A percentile compares a stretch with the other conserved stretches of the same genome.
Conservation (phyloP, 2,329 filamentous ascomycete genomes). For the Curvularia hawaiiensis region DNA sequence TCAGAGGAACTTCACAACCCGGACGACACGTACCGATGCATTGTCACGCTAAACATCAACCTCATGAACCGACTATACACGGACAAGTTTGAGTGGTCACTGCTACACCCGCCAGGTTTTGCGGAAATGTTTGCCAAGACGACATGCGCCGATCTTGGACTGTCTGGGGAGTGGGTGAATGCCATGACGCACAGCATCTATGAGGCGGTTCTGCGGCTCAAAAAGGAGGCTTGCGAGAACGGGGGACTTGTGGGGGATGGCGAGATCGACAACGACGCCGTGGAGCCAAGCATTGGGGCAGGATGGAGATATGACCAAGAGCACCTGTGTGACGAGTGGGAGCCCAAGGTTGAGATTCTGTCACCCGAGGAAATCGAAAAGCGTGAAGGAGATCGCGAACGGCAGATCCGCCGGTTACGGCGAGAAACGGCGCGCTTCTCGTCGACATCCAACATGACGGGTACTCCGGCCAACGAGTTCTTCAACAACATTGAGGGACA, state of each 20-base stretch:
- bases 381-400: constrained; percentile 89
- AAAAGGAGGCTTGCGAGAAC: constrained; percentile 95
- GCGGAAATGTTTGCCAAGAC: constrained; percentile 91
- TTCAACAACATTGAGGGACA: constrained; percentile 60
- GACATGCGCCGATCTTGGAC: constrained; percentile 88
- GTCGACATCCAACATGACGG: constrained; percentile 79
- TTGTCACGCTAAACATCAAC: constrained; percentile 89
- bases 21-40: constrained; percentile 92
- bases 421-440: constrained; percentile 93
- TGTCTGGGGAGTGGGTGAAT: constrained; percentile 91
- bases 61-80: constrained; percentile 90
- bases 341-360: constrained; percentile 62
- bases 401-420: constrained; percentile 83
- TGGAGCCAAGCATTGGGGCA: constrained; percentile 73
- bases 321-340: constrained; percentile 68
- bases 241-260: constrained; percentile 77
- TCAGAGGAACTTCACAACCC: constrained; percentile 81
- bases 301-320: constrained; percentile 97
- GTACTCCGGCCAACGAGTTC: constrained; percentile 67
- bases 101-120: constrained; percentile 88
- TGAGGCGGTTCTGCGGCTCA: constrained; percentile 86
- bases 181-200: constrained; percentile 97
- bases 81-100: constrained; percentile 97
- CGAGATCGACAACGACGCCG: constrained; percentile 88
- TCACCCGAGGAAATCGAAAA: constrained; percentile 98